Evolutionary conservation across 495 filamentous ascomycete species (phyloP).

Genomic region (Penicillium simplicissimum): DNA sequence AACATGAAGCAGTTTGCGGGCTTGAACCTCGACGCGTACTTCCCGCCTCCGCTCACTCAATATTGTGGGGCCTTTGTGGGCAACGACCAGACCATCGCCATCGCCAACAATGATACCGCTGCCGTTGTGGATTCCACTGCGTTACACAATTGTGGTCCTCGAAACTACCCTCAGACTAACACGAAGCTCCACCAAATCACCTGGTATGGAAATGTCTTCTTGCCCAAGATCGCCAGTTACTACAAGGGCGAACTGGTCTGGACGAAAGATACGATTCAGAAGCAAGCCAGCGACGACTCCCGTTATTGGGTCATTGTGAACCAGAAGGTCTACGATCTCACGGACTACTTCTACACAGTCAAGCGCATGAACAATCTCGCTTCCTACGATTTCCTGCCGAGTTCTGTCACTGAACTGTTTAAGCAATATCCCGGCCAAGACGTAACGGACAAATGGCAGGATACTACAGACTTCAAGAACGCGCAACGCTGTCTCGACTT

Average conservation of each 20-base stretch:
- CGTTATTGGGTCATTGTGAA: constrained; percentile 81
- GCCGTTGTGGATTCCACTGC: constrained; percentile 46
- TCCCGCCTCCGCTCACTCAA: constrained; percentile 73
- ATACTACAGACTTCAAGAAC: constrained; percentile 51
- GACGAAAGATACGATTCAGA: constrained; percentile 46
- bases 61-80: constrained; percentile 68
- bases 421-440: constrained; percentile 75
- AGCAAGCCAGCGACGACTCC: constrained; percentile 62
- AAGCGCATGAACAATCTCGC: constrained; percentile 48
- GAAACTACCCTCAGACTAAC: constrained; percentile 46
- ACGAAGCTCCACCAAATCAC: constrained; percentile 59
- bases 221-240: constrained; percentile 78
- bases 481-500: constrained; percentile 79
- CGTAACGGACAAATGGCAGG: constrained; percentile 65
- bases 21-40: constrained; percentile 77
- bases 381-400: constrained; percentile 68
- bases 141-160: constrained; percentile 68
- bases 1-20: constrained; percentile 78
- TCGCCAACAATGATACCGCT: constrained; percentile 59
- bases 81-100: constrained; percentile 53
- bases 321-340: constrained; percentile 79
- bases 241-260: constrained; percentile 88
- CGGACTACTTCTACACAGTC: constrained; percentile 81
- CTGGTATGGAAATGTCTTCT: constrained; percentile 77
- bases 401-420: constrained; percentile 61